Percentiles rank a stretch among this genome's conserved stretches.
These are phyloP conservation scores for Puccinia triticina DNA, from an alignment of 1,284 basidiomycete species.

Conservation along the genomic window DNA sequence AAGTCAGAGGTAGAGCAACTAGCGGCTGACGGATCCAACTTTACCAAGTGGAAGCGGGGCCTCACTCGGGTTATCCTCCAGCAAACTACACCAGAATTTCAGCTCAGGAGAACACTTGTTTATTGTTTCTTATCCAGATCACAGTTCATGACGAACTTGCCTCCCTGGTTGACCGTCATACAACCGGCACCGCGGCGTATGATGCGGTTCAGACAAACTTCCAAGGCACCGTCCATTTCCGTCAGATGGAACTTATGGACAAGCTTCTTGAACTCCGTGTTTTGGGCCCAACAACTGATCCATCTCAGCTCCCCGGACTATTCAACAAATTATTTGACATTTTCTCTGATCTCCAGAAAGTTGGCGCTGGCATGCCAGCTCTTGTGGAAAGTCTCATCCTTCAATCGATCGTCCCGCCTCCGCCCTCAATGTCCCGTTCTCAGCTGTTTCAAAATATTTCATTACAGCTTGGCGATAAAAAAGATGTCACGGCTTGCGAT, in stretches of 20 bases:
- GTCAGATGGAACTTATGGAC: neutral
- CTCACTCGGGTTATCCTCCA: too few species aligned
- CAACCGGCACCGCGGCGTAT: neutral
- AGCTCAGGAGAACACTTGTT: neutral
- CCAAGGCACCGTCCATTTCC: neutral
- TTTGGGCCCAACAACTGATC: neutral
- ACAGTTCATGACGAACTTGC: neutral
- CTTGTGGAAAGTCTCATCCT: conserved; percentile 2
- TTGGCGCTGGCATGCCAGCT: neutral
- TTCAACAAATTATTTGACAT: conserved; percentile 12
- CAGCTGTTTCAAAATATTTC: conserved; percentile 25
- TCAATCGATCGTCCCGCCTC: neutral
- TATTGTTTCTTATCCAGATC: conserved; percentile 5
- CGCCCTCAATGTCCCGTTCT: neutral
- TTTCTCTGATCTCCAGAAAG: neutral
- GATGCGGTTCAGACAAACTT: neutral
- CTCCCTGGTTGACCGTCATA: neutral
- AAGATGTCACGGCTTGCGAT: neutral
- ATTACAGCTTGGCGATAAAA: neutral
- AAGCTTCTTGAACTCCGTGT: neutral
- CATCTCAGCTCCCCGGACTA: neutral
- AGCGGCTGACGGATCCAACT: too few species aligned
- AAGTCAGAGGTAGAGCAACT: too few species aligned
- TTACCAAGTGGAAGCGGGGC: too few species aligned
- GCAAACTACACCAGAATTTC: neutral